A percentile compares a stretch with the other conserved stretches of the same genome.
Conservation (phyloP, 1,284 basidiomycete genomes). For the Caloboletus firmus region DNA sequence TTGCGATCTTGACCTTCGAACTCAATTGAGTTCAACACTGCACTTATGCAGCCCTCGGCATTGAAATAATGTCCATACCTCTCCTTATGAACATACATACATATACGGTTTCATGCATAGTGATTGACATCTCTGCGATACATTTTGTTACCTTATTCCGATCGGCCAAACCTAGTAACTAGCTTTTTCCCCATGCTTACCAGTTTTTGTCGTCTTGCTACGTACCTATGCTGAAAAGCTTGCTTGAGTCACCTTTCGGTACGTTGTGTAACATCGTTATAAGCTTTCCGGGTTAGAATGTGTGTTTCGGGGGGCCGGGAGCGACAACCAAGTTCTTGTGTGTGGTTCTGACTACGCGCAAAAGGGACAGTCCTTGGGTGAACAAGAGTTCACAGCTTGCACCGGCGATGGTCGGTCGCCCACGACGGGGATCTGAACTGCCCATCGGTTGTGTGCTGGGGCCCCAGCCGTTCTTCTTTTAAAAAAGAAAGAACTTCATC, state of each 20-base stretch:
- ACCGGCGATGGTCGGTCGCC: background rate
- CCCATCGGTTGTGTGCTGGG: background rate
- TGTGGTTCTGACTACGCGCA: background rate
- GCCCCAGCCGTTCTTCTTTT: background rate
- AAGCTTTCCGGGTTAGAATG: background rate
- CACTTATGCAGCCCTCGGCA: background rate
- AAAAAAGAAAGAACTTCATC: background rate
- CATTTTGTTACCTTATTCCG: constrained; percentile 6
- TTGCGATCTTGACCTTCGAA: background rate
- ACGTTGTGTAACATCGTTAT: background rate
- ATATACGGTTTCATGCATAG: background rate
- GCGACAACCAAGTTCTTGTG: background rate
- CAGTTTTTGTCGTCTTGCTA: background rate
- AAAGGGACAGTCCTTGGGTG: background rate
- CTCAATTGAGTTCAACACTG: background rate
- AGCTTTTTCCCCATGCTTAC: background rate
- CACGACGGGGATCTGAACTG: background rate
- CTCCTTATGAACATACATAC: background rate
- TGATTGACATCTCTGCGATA: constrained; percentile 3
- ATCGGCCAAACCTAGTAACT: background rate
- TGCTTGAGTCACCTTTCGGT: background rate
- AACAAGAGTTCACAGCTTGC: background rate
- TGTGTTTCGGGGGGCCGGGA: background rate
- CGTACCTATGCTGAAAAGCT: background rate
- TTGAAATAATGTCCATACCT: constrained; percentile 5